Evolutionary conservation across 208 protist genomes (phyloP), one percentile per base, ranked within the genome.

Genomic region (Wallacemonas rigidus): DNA sequence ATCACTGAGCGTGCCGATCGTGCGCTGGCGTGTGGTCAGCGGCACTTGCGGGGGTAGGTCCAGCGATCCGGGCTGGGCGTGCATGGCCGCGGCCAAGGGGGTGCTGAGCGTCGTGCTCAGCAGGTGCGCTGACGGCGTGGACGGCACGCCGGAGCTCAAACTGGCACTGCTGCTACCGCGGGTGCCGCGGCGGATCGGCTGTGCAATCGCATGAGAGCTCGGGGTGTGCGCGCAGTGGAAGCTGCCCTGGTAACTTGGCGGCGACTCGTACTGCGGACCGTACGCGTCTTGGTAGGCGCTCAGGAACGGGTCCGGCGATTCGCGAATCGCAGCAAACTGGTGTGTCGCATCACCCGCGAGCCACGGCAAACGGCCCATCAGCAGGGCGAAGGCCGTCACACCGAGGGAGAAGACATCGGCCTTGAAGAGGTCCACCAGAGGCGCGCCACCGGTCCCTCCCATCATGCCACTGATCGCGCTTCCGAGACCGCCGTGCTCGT

Each of bases 391-490:
- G 1, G 80, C 77, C 36, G 88, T 93, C 36, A 93, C 85, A 2
- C 88, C 88, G 8, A 92, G 50, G 14, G 87, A 69, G 51, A 92
- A 92, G n/a, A 89, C 83, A 62, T 92, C 87, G 1, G 75, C 81
- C 65, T 87, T 89, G 62, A 92, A 89, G n/a, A 92, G 72, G 48
- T 92, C 79, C 2, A 87, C 83, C 12, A 61, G 6, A 7, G 60
- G 60, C 43, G 60, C 43, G 60, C 41, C 41, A n/a, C 14, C 5
- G 15, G 26, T 26, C 26, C 26, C 26, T 26, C 26, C 26, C 26
- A 26, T 26, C 26, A 26, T 26, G 26, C 26, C 26, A 26, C 26
- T 26, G 26, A 26, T 26, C 26, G 26, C 26, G 26, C 26, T 26
- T 26, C 26, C 26, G 26, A 26, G 0, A 26, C 17, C 40, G 3